phyloP scores from a whole-genome alignment of 2,329 filamentous ascomycete genomes.

The Aspergillus fijiensis region DNA sequence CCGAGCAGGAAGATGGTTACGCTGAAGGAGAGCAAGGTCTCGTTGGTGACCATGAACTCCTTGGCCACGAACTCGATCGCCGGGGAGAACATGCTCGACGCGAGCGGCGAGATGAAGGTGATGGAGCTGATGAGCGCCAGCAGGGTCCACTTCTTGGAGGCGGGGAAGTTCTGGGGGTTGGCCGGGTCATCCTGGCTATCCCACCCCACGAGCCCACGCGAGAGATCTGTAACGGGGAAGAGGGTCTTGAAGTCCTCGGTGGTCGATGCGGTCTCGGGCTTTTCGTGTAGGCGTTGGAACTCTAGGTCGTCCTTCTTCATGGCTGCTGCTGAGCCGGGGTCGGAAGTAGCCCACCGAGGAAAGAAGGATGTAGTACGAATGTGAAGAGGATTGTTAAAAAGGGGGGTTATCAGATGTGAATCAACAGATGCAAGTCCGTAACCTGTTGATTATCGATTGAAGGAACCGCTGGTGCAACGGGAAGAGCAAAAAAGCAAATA shows the following conservation, averaged over 20 bases:
- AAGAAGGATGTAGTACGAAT: not conserved
- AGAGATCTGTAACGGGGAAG: constrained; percentile 53
- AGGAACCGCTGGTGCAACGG: not conserved
- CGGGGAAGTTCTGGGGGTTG: constrained; percentile 57
- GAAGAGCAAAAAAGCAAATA: not conserved
- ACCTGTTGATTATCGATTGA: not conserved
- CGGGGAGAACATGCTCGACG: constrained; percentile 36
- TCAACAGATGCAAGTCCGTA: not conserved
- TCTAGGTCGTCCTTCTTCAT: not conserved
- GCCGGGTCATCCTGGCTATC: constrained; percentile 58
- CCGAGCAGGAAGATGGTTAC: constrained; percentile 34
- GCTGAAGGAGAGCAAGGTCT: constrained; percentile 30
- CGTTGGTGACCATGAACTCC: constrained; percentile 24
- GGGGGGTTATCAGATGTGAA: not conserved
- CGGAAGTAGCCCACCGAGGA: not conserved
- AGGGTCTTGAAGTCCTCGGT: not conserved
- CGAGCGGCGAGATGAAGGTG: constrained; percentile 34
- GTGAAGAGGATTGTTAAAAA: not conserved
- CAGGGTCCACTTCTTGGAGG: constrained; percentile 26
- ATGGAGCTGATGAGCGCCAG: constrained; percentile 30
- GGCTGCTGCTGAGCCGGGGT: not conserved
- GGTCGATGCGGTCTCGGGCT: not conserved
- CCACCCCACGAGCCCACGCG: constrained; percentile 59
- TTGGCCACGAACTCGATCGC: constrained; percentile 23
- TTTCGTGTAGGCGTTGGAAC: not conserved